Evolutionary conservation across 2,329 filamentous ascomycete species (phyloP).

Genomic region (Teratosphaeria nubilosa): DNA sequence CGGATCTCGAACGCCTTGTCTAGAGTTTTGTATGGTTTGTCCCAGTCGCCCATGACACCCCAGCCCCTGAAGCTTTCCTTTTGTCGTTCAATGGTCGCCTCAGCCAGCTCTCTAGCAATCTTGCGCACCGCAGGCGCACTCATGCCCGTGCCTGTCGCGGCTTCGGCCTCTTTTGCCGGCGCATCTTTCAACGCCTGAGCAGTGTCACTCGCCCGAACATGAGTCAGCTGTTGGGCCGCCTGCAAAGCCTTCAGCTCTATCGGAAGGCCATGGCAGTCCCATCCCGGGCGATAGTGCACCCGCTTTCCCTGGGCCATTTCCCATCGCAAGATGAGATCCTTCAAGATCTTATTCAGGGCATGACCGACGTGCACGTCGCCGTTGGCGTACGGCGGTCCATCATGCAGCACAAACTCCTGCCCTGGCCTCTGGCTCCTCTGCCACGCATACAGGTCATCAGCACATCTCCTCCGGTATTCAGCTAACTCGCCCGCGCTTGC

Average conservation of each 20-base stretch:
- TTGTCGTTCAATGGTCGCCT: conserved; percentile 59
- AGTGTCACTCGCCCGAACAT: not conserved
- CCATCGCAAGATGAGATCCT: conserved; percentile 80
- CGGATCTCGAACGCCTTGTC: conserved; percentile 62
- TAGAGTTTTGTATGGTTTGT: conserved; percentile 68
- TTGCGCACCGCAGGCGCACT: conserved; percentile 49
- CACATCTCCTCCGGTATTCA: conserved; percentile 62
- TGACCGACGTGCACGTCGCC: conserved; percentile 85
- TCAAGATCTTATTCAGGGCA: conserved; percentile 91
- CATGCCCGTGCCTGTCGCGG: conserved; percentile 9
- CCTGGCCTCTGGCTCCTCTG: conserved; percentile 43
- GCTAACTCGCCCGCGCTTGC: conserved; percentile 34
- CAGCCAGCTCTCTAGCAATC: conserved; percentile 56
- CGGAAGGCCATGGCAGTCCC: conserved; percentile 95
- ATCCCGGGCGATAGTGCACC: conserved; percentile 79
- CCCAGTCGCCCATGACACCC: conserved; percentile 75
- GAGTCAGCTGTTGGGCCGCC: conserved; percentile 27
- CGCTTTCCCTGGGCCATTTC: conserved; percentile 68
- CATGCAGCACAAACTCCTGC: conserved; percentile 69
- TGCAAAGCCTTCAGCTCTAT: conserved; percentile 94
- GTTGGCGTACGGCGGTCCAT: conserved; percentile 96
- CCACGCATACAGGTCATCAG: conserved; percentile 85
- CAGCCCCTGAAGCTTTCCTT: conserved; percentile 63
- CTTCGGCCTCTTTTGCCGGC: conserved; percentile 20
- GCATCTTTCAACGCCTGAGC: conserved; percentile 30